Evolutionary conservation across 1,284 basidiomycete species (phyloP).

Genomic region (Polyporus tsugae): DNA sequence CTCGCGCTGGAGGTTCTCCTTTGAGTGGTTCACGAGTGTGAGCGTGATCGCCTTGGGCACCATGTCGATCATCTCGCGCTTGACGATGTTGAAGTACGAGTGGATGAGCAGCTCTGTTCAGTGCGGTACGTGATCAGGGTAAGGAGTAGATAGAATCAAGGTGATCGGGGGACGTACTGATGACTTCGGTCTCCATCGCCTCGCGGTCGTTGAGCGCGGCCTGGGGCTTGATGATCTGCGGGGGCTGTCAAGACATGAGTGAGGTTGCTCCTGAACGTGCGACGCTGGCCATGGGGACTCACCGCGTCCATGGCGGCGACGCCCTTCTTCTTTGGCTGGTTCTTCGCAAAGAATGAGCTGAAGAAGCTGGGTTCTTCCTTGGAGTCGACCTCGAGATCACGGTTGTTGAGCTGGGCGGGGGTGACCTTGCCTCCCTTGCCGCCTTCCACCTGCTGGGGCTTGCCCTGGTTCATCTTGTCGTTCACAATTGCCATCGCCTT

Average conservation of each 20-base stretch:
- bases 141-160: not conserved
- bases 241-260: slow-evolving; percentile 60
- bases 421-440: slow-evolving; percentile 70
- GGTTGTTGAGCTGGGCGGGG: slow-evolving; percentile 80
- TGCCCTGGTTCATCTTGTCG: slow-evolving; percentile 85
- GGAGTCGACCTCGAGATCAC: slow-evolving; percentile 90
- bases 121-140: slow-evolving; percentile 9
- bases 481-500: slow-evolving; percentile 93
- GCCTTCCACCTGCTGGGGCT: slow-evolving; percentile 68
- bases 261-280: not conserved
- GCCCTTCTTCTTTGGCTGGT: slow-evolving; percentile 77
- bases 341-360: slow-evolving; percentile 88
- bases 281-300: slow-evolving; percentile 32
- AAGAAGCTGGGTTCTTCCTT: slow-evolving; percentile 96
- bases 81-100: slow-evolving; percentile 97
- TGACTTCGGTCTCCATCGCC: slow-evolving; percentile 98
- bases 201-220: slow-evolving; percentile 95
- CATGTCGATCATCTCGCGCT: slow-evolving; percentile 99
- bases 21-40: slow-evolving; percentile 92
- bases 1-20: slow-evolving; percentile 93
- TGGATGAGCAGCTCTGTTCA: slow-evolving; percentile 84
- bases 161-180: slow-evolving; percentile 78
- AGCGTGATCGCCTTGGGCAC: slow-evolving; percentile 97
- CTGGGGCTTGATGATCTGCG: slow-evolving; percentile 91
- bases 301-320: slow-evolving; percentile 84